Percentiles rank a stretch among this genome's conserved stretches.
Evolutionary conservation across 345 rosid species (phyloP).

Genomic region (Pistacia integerrima): DNA sequence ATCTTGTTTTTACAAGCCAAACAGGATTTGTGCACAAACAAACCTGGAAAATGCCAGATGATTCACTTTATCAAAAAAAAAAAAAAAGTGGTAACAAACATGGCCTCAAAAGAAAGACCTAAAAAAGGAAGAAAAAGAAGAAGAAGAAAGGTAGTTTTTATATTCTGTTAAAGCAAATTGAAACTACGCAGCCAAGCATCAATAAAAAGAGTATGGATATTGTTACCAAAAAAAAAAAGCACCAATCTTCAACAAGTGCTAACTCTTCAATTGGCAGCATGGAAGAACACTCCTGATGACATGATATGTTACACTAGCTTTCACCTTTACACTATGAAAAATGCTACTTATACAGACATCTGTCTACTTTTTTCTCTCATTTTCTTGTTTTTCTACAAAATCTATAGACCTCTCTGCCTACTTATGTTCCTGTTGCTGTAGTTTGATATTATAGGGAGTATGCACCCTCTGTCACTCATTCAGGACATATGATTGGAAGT

Average conservation of each 20-base stretch:
- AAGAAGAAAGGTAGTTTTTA: not conserved
- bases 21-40: conserved; percentile 88
- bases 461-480: not conserved
- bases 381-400: not conserved
- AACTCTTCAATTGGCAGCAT: not conserved
- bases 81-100: conserved; percentile 4
- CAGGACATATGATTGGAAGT: conserved; percentile 19
- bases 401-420: not conserved
- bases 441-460: not conserved
- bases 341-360: not conserved
- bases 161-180: not conserved
- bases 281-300: not conserved
- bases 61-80: conserved; percentile 3
- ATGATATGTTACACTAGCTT: not conserved
- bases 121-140: too few relatives aligned
- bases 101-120: not conserved
- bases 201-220: not conserved
- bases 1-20: conserved; percentile 94
- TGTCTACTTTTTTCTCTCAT: not conserved
- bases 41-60: conserved; percentile 54
- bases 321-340: not conserved
- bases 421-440: not conserved
- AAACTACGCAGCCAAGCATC: not conserved
- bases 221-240: not conserved
- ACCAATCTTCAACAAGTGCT: not conserved